These are phyloP conservation scores for Malassezia vespertilionis DNA, from an alignment of 1,284 basidiomycete genomes.

Conservation along the genomic window DNA sequence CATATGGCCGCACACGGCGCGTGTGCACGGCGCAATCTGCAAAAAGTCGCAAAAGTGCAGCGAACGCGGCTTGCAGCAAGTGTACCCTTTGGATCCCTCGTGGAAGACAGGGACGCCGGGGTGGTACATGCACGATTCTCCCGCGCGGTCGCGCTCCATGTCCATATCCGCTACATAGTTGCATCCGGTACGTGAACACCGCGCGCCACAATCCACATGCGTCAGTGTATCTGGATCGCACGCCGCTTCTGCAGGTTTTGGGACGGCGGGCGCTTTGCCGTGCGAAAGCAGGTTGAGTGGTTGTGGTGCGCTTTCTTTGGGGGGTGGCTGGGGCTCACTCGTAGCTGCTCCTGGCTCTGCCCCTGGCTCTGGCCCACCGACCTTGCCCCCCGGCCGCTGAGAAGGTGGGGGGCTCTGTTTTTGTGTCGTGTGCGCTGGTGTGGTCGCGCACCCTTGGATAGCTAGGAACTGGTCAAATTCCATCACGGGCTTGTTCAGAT, in stretches of 20 bases:
- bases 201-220: not conserved
- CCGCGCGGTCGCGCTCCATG: slow-evolving; percentile 14
- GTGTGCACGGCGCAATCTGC: slow-evolving; percentile 38
- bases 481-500: slow-evolving; percentile 44
- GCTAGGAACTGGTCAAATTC: slow-evolving; percentile 45
- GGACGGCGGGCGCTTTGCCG: not conserved
- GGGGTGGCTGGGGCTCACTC: not conserved
- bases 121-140: slow-evolving; percentile 37
- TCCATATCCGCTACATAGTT: slow-evolving; percentile 1
- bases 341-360: too few species aligned
- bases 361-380: too few species aligned
- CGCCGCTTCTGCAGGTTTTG: slow-evolving; percentile 4
- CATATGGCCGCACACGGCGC: slow-evolving; percentile 33
- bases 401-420: slow-evolving; percentile 22
- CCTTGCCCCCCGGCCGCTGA: slow-evolving; percentile 5
- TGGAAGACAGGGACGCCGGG: slow-evolving; percentile 43
- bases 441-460: slow-evolving; percentile 31
- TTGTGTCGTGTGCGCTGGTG: slow-evolving; percentile 26
- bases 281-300: not conserved
- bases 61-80: slow-evolving; percentile 43
- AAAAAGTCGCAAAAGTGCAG: slow-evolving; percentile 45
- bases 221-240: slow-evolving; percentile 3
- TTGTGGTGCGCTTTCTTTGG: not conserved
- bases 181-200: slow-evolving; percentile 11
- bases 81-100: slow-evolving; percentile 45